Conservation (phyloP, 768 basidiomycete genomes). For the Boletus edulis region DNA sequence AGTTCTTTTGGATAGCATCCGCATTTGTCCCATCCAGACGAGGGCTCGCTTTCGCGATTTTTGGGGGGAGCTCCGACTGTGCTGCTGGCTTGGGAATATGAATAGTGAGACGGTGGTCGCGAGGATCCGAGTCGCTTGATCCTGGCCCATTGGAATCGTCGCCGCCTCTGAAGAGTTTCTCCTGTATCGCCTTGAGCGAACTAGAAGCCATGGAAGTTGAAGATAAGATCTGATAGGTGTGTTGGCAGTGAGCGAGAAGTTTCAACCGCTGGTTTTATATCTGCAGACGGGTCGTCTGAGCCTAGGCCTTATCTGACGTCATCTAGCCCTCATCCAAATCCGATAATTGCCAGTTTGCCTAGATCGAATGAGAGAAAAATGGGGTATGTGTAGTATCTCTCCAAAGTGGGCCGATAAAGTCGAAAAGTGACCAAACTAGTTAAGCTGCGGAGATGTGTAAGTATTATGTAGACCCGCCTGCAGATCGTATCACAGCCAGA, state of each 20-base stretch:
- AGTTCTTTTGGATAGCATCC: slow-evolving; percentile 31
- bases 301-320: slow-evolving; percentile 21
- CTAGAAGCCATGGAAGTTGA: slow-evolving; percentile 39
- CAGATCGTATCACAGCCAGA: slow-evolving; percentile 24
- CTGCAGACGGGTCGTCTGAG: background rate
- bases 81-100: slow-evolving; percentile 60
- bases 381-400: slow-evolving; percentile 26
- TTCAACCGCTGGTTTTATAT: slow-evolving; percentile 10
- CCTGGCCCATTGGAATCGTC: slow-evolving; percentile 21
- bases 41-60: slow-evolving; percentile 40
- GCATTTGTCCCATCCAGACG: slow-evolving; percentile 5
- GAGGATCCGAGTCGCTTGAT: slow-evolving; percentile 25
- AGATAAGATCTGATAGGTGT: background rate
- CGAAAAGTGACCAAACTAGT: slow-evolving; percentile 16
- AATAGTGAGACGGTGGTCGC: slow-evolving; percentile 52
- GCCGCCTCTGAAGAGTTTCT: slow-evolving; percentile 61
- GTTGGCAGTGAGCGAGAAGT: slow-evolving; percentile 1
- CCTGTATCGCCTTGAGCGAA: slow-evolving; percentile 64
- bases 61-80: slow-evolving; percentile 40
- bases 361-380: background rate
- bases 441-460: slow-evolving; percentile 11
- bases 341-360: background rate
- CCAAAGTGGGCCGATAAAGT: slow-evolving; percentile 7
- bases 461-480: slow-evolving; percentile 29
- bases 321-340: slow-evolving; percentile 13